phyloP scores from a whole-genome alignment of 768 basidiomycete species.

The Kwoniella bestiolae region DNA sequence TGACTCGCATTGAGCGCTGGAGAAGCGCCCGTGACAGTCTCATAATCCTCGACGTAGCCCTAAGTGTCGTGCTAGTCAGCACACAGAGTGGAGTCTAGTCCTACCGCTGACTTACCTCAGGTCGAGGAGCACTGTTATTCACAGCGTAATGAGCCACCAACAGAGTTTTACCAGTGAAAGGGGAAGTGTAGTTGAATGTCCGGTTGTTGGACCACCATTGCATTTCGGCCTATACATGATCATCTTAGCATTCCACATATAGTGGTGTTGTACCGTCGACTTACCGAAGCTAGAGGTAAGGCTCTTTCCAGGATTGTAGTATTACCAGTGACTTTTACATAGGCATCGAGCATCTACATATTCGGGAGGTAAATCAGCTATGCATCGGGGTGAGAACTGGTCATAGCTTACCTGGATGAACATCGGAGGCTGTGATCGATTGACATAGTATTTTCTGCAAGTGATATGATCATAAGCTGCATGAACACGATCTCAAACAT shows the following conservation, averaged over 20 bases:
- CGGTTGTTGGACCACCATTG: conserved; percentile 81
- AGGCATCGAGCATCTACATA: conserved; percentile 81
- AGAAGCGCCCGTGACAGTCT: conserved; percentile 68
- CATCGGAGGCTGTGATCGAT: conserved; percentile 90
- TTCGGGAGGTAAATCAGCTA: not conserved
- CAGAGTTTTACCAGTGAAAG: conserved; percentile 61
- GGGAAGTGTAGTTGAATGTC: conserved; percentile 58
- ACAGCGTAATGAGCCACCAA: conserved; percentile 75
- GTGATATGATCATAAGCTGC: not conserved
- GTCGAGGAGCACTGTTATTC: conserved; percentile 74
- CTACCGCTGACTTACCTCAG: conserved; percentile 64
- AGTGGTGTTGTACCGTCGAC: conserved; percentile 25
- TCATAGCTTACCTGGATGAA: conserved; percentile 70
- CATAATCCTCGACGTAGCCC: conserved; percentile 68
- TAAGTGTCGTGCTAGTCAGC: too few species aligned
- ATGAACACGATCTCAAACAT: not conserved
- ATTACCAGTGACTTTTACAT: conserved; percentile 74
- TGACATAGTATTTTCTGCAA: conserved; percentile 74
- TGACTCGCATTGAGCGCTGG: conserved; percentile 67
- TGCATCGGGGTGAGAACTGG: not conserved
- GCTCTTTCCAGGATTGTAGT: conserved; percentile 74
- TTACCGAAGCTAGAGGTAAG: conserved; percentile 79
- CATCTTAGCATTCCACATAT: not conserved
- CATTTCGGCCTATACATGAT: conserved; percentile 68
- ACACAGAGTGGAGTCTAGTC: too few species aligned